Evolutionary conservation across 768 basidiomycete genomes (phyloP).

Genomic region (Mycena albidolilacea): DNA sequence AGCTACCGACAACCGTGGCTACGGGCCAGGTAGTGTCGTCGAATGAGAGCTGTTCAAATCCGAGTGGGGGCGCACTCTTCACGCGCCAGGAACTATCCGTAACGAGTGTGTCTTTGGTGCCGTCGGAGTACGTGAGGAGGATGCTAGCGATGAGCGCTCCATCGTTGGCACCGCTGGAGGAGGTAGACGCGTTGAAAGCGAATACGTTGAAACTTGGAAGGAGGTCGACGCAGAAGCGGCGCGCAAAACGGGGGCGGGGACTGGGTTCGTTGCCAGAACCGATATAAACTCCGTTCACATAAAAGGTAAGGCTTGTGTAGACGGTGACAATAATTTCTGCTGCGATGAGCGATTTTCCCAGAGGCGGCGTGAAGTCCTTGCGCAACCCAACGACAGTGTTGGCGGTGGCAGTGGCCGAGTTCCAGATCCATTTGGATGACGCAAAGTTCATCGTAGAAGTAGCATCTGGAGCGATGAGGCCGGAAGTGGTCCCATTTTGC

Average conservation of each 20-base stretch:
- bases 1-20: neutral
- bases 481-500: neutral
- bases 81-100: constrained; percentile 2
- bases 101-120: neutral
- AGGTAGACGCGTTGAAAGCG: neutral
- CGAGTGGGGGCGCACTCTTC: neutral
- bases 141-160: neutral
- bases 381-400: neutral
- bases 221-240: neutral
- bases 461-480: neutral
- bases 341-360: neutral
- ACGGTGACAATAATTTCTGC: neutral
- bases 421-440: constrained; percentile 29
- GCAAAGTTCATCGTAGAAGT: constrained; percentile 14
- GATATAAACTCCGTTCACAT: neutral
- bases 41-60: neutral
- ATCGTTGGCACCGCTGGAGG: neutral
- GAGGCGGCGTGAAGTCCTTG: neutral
- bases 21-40: neutral
- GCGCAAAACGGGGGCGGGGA: neutral
- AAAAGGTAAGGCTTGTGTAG: neutral
- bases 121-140: neutral
- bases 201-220: neutral
- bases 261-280: neutral
- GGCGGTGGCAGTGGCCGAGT: neutral